phyloP scores from a whole-genome alignment of 2,329 filamentous ascomycete genomes.

The Pleurostoma richardsiae region DNA sequence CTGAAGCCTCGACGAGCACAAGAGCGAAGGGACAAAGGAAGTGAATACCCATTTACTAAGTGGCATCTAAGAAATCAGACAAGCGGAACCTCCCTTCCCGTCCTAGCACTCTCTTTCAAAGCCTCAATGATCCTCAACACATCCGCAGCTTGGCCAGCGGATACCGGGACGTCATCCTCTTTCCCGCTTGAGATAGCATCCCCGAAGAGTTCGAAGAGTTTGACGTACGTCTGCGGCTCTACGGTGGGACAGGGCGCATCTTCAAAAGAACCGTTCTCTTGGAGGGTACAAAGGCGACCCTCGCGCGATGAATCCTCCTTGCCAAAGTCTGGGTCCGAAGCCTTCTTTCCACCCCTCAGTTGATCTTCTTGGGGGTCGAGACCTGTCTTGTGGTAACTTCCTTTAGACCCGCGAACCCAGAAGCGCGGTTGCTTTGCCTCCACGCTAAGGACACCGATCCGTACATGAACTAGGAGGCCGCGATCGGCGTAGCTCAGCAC shows the following conservation, averaged over 20 bases:
- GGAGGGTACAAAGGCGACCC: slow-evolving; percentile 53
- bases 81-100: slow-evolving; percentile 34
- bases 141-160: slow-evolving; percentile 45
- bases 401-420: slow-evolving; percentile 72
- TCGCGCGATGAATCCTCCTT: slow-evolving; percentile 53
- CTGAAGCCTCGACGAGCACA: too few relatives aligned
- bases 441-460: slow-evolving; percentile 63
- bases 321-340: slow-evolving; percentile 60
- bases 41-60: too few relatives aligned
- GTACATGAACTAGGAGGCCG: slow-evolving; percentile 62
- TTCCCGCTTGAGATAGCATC: slow-evolving; percentile 40
- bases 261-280: slow-evolving; percentile 42
- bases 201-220: slow-evolving; percentile 57
- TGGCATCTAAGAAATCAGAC: neutral
- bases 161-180: slow-evolving; percentile 47
- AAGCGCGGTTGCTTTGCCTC: slow-evolving; percentile 68
- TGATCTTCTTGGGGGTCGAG: slow-evolving; percentile 75
- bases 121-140: slow-evolving; percentile 50
- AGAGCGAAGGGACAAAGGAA: too few relatives aligned
- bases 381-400: slow-evolving; percentile 66
- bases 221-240: slow-evolving; percentile 61
- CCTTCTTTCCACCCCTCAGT: slow-evolving; percentile 57
- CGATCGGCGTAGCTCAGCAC: slow-evolving; percentile 58
- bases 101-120: slow-evolving; percentile 42
- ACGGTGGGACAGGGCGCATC: slow-evolving; percentile 51